Evolutionary conservation across 2,329 filamentous ascomycete genomes (phyloP).

Genomic region (Fusarium duplospermum): DNA sequence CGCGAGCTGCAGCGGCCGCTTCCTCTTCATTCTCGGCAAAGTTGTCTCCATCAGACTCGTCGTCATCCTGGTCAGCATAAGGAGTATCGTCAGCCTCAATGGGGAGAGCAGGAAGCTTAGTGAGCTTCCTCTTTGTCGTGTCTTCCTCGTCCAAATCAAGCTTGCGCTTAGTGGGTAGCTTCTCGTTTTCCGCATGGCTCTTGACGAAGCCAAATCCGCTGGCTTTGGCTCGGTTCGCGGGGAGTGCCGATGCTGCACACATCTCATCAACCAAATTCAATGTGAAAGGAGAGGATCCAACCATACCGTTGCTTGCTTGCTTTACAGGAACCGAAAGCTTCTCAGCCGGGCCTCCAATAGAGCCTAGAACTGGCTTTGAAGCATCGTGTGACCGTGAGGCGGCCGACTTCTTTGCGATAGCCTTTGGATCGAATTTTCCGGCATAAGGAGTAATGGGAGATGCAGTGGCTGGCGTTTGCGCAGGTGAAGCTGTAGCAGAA

Average conservation of each 20-base stretch:
- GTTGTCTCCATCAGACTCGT: conserved; percentile 79
- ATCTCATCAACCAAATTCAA: conserved; percentile 39
- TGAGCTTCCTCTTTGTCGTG: conserved; percentile 85
- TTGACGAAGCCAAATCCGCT: conserved; percentile 88
- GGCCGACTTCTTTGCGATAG: conserved; percentile 82
- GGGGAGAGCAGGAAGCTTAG: conserved; percentile 84
- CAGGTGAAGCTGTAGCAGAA: conserved; percentile 63
- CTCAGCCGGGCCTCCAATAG: conserved; percentile 55
- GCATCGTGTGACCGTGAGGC: conserved; percentile 67
- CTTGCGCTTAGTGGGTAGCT: conserved; percentile 76
- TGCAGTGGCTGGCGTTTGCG: conserved; percentile 56
- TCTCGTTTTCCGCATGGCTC: conserved; percentile 72
- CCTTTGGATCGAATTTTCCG: conserved; percentile 89
- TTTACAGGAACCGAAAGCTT: conserved; percentile 48
- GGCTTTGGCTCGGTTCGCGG: conserved; percentile 78
- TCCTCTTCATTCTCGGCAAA: conserved; percentile 89
- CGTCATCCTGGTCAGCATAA: conserved; percentile 73
- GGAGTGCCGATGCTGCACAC: conserved; percentile 62
- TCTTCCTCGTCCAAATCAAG: conserved; percentile 91
- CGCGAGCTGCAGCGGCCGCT: conserved; percentile 84
- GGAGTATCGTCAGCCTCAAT: conserved; percentile 72
- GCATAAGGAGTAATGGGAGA: conserved; percentile 71
- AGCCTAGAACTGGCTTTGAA: conserved; percentile 61
- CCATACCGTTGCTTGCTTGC: conserved; percentile 52
- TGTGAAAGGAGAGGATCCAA: not conserved